Base-by-base conservation (phyloP, 2,329 filamentous ascomycete genomes). In the Epicoccum sorghinum region DNA sequence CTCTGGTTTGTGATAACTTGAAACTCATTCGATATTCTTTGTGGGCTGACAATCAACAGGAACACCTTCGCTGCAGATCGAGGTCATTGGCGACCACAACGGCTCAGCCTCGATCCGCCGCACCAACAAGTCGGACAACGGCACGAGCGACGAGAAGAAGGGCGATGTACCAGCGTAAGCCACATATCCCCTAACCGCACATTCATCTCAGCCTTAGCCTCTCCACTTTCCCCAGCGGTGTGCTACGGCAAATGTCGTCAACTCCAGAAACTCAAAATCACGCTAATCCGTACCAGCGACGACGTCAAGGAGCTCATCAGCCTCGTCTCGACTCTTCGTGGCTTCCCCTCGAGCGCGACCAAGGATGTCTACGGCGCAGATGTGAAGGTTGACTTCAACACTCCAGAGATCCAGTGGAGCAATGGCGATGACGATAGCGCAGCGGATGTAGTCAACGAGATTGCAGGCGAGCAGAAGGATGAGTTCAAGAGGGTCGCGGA, bases 401-500 rank as follows among this genome's bases (percentile, higher is more conserved):
- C 75, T 2, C 71, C 77, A 49, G 75, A 78, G 52, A 74, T 78
- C 30, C 75, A 78, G 58, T 78, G 75, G 75, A 59, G 61, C 33
- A 77, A 76, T 52, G 64, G 69, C 51, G 75, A 77, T 25, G 70
- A 75, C 13, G 75, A 77, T 48, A 58, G 70, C 3, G 65, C 68
- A 3, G 63, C 71, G 32, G 65, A 65, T 27, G 65, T 65, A 9
- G 62, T 72, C 2, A 60, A 59, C 13, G 73, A 75, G 51, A 56
- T 78, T 14, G 69, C 69, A 1, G 67, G 59, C 6, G 76, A 78
- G 71, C 70, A 73, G 58, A 78, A 77, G 67, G 71, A 77, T 47
- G 74, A 74, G 27, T 78, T 78, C 59, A 76, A 75, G 71, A 63
- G 75, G 29, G 68, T 78, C 14, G 71, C 62, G n/a, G 72, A 78